A percentile compares a stretch with the other conserved stretches of the same genome.
phyloP scores from a whole-genome alignment of 805 yeast genomes.

The Yarrowia porcina region DNA sequence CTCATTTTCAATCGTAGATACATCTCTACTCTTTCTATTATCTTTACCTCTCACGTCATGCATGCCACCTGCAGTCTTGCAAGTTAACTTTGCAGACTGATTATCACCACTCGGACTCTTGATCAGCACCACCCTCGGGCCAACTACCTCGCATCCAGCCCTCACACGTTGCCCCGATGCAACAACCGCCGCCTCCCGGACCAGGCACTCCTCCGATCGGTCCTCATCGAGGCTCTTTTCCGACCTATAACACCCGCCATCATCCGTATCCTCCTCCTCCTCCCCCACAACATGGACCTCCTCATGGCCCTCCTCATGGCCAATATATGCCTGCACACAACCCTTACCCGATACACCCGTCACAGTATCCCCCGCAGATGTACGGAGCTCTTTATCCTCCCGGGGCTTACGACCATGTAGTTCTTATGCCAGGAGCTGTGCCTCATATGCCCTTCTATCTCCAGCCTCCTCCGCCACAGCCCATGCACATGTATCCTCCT shows the following conservation, averaged over 20 bases:
- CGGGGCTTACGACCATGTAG: no score
- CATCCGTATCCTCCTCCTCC: constrained; percentile 11
- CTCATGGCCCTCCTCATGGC: neutral
- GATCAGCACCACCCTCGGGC: no score
- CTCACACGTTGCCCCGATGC: neutral
- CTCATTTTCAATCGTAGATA: no score
- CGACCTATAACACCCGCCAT: neutral
- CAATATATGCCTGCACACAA: neutral
- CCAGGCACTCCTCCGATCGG: constrained; percentile 1
- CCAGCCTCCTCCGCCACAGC: neutral
- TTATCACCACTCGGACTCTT: neutral
- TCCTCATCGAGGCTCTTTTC: neutral
- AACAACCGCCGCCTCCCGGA: constrained; percentile 2
- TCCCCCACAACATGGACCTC: neutral
- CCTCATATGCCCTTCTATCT: no score
- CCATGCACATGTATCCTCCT: neutral
- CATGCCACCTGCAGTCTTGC: no score
- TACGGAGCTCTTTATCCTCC: neutral
- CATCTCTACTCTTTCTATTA: no score
- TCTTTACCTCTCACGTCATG: no score
- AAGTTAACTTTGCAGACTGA: no score
- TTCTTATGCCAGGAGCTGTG: no score
- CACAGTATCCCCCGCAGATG: neutral
- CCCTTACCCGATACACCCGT: neutral
- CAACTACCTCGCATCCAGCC: neutral